Percentiles rank a stretch among this genome's conserved stretches.
phyloP scores from a whole-genome alignment of 352 stramenopile genomes.

The Halophytophthora batemanensis region DNA sequence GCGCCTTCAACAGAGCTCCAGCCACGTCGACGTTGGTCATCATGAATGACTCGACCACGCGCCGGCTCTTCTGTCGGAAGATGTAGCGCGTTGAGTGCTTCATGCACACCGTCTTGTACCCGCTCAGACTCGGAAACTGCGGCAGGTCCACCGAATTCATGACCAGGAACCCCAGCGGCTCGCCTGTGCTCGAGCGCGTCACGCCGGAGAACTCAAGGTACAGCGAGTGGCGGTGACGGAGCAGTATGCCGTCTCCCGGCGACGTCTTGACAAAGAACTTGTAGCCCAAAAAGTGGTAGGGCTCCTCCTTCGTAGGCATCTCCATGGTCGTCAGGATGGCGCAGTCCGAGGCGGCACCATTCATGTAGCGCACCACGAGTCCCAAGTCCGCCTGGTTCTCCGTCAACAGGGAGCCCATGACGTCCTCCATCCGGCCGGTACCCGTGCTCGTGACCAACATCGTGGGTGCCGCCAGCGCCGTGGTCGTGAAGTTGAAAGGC shows the following conservation, averaged over 20 bases:
- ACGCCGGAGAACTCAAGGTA: slow-evolving; percentile 48
- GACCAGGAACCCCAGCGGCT: slow-evolving; percentile 47
- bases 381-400: slow-evolving; percentile 37
- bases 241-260: slow-evolving; percentile 23
- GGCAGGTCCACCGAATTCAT: slow-evolving; percentile 50
- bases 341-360: slow-evolving; percentile 34
- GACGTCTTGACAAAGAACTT: slow-evolving; percentile 56
- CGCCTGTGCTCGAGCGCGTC: slow-evolving; percentile 24
- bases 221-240: slow-evolving; percentile 41
- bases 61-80: slow-evolving; percentile 37
- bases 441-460: slow-evolving; percentile 36
- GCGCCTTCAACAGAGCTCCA: slow-evolving; percentile 26
- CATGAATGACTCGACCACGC: slow-evolving; percentile 49
- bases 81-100: slow-evolving; percentile 39
- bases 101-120: slow-evolving; percentile 40
- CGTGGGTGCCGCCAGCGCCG: slow-evolving; percentile 22
- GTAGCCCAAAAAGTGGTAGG: slow-evolving; percentile 53
- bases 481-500: slow-evolving; percentile 17
- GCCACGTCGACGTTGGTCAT: slow-evolving; percentile 34
- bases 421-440: slow-evolving; percentile 42
- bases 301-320: slow-evolving; percentile 22
- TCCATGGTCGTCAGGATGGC: slow-evolving; percentile 29
- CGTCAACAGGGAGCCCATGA: slow-evolving; percentile 36
- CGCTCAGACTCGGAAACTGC: slow-evolving; percentile 34
- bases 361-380: slow-evolving; percentile 37